A percentile compares a stretch with the other conserved stretches of the same genome.
phyloP scores from a whole-genome alignment of 345 rosid genomes.

The Heritiera fomes region DNA sequence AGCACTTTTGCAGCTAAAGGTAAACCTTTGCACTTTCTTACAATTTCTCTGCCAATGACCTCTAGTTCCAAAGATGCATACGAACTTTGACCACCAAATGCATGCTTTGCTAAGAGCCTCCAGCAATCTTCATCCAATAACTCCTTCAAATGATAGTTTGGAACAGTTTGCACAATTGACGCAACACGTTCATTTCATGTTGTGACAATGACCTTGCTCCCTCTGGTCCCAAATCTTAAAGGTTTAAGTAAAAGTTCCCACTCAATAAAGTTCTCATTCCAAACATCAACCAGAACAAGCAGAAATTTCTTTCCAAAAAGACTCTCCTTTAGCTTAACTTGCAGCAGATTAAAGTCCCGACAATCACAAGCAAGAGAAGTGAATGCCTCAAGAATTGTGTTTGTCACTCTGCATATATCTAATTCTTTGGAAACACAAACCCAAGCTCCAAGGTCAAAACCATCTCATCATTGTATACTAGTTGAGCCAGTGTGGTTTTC shows the following conservation, averaged over 20 bases:
- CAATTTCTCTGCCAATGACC: too few relatives aligned
- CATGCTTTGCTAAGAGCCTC: slow-evolving; percentile 28
- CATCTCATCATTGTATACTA: slow-evolving; percentile 17
- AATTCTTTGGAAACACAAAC: slow-evolving; percentile 29
- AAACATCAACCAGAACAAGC: slow-evolving; percentile 36
- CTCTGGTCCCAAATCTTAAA: slow-evolving; percentile 20
- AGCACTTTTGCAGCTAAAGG: too few relatives aligned
- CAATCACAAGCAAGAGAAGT: slow-evolving; percentile 15
- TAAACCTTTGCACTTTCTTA: too few relatives aligned
- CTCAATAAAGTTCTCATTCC: slow-evolving; percentile 20
- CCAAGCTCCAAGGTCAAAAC: slow-evolving; percentile 34
- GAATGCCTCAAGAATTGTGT: slow-evolving; percentile 26
- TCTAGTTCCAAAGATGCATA: not conserved
- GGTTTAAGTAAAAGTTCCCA: slow-evolving; percentile 33
- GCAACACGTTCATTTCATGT: slow-evolving; percentile 30
- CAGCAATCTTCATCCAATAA: slow-evolving; percentile 31
- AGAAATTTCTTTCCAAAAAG: slow-evolving; percentile 27
- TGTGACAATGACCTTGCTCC: slow-evolving; percentile 30
- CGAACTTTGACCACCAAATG: slow-evolving; percentile 18
- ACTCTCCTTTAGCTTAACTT: slow-evolving; percentile 25
- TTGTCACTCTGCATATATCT: slow-evolving; percentile 22
- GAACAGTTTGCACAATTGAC: slow-evolving; percentile 27
- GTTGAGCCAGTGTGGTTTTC: not conserved
- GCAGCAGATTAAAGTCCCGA: slow-evolving; percentile 31
- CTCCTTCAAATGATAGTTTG: slow-evolving; percentile 23